A percentile compares a stretch with the other conserved stretches of the same genome.
Conservation (phyloP, 148 eudicot genomes). For the Euryodendron excelsum region DNA sequence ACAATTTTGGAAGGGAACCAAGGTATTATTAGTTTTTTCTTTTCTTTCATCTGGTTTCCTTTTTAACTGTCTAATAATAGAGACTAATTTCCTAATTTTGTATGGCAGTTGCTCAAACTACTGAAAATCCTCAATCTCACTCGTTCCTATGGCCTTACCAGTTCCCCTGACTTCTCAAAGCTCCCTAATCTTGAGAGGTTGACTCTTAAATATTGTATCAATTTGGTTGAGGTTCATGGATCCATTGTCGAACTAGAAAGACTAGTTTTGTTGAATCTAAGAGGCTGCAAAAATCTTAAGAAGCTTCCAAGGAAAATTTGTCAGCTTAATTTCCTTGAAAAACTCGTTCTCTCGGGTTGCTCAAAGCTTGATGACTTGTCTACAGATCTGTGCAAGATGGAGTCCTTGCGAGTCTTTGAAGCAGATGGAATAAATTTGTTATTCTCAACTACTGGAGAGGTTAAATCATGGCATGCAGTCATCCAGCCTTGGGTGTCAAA, state of each 20-base stretch:
- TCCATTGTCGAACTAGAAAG: not conserved
- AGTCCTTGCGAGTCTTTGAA: not conserved
- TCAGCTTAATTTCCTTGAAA: not conserved
- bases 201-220: not conserved
- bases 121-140: conserved; percentile 13
- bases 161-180: conserved; percentile 1
- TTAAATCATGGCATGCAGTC: not conserved
- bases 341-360: not conserved
- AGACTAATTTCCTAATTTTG: not conserved
- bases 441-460: not conserved
- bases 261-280: not conserved
- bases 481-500: not conserved
- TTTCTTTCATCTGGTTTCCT: not conserved
- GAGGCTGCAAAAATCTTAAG: not conserved
- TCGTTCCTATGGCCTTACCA: not conserved
- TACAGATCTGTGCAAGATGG: not conserved
- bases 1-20: not conserved
- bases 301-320: not conserved
- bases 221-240: not conserved
- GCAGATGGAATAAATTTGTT: not conserved
- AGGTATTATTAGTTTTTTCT: not conserved
- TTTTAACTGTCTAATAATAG: not conserved
- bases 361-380: not conserved
- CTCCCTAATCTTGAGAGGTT: conserved; percentile 1
- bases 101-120: not conserved